Evolutionary conservation across 257 asterid species (phyloP), one percentile per base, ranked within the genome.

Genomic region (Solanum piurae): DNA sequence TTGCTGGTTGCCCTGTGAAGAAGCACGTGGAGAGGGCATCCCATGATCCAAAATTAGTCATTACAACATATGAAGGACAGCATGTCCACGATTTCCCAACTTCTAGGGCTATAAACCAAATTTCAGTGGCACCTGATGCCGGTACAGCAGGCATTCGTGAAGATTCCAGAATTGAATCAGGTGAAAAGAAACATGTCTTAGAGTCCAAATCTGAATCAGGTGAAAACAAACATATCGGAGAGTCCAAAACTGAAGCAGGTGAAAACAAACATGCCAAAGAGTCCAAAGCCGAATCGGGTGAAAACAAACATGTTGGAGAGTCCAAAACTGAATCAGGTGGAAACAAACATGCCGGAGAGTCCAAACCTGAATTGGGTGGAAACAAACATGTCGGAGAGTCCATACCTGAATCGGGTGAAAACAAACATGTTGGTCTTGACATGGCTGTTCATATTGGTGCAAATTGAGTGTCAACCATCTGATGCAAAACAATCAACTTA

Each of bases 1-100:
- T 73, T 88, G 90, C 95, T 44, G 98, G 98, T 86, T 96, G 98
- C 91, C 92, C 95, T 7, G 99, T 91, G 75, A 96, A 95, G 94
- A 95, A 96, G 89, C 99, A 96, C 7, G 98, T 96, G 23, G 99
- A 95, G 88, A 91, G 98, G 92, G 95, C 98, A 86, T 93, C 98
- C 33, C 96, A 94, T 66, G 96, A 96, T 90, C 90, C 95, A 5
- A 94, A 93, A 88, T 60, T 94, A 38, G 99, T 96, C 84, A 91
- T 94, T 77, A 94, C 99, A 34, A 94, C 98, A 85, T 96, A 96
- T 27, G 98, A 96, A 92, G 98, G 99, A 83, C 90, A 93, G 64
- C 99, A 95, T 34, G 91, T 87, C 82, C 99, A 96, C 46, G 93
- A 91, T 40, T 91, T 91, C 88, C 94, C 98, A 66, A 86, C 88